These are phyloP conservation scores for Fonsecaea pugnacius DNA, from an alignment of 2,329 filamentous ascomycete species.

Conservation along the genomic window DNA sequence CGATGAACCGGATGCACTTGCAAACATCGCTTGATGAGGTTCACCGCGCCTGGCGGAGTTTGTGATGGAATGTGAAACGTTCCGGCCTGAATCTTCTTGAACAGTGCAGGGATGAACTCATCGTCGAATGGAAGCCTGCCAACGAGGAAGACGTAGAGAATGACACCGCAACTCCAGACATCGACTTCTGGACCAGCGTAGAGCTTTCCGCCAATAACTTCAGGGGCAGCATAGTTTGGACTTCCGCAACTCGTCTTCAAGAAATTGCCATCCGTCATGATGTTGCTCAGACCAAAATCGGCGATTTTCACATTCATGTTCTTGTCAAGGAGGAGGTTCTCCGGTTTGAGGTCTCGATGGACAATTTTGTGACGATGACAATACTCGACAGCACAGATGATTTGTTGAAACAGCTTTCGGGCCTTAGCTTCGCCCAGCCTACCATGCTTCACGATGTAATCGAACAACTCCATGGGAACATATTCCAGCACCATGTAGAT, in stretches of 20 bases:
- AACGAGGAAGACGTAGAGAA: conserved; percentile 68
- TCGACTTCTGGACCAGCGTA: conserved; percentile 98
- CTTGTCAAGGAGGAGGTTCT: conserved; percentile 93
- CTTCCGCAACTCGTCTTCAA: conserved; percentile 98
- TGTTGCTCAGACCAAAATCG: conserved; percentile 97
- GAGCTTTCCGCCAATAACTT: conserved; percentile 96
- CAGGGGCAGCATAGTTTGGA: conserved; percentile 95
- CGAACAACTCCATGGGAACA: conserved; percentile 93
- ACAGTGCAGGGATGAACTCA: conserved; percentile 95
- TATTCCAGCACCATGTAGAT: conserved; percentile 99
- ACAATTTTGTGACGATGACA: conserved; percentile 99
- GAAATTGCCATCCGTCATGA: conserved; percentile 99
- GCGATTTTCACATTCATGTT: conserved; percentile 99
- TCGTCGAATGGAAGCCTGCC: conserved; percentile 89
- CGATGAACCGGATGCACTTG: conserved; percentile 87
- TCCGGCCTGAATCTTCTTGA: conserved; percentile 95
- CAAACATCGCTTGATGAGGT: conserved; percentile 83
- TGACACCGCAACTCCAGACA: conserved; percentile 74
- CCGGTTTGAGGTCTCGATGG: conserved; percentile 94
- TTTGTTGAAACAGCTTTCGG: conserved; percentile 98
- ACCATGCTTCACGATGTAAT: conserved; percentile 95
- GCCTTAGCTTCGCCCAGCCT: conserved; percentile 89
- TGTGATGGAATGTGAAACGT: conserved; percentile 92
- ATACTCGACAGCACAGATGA: conserved; percentile 98
- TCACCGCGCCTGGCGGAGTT: conserved; percentile 80